Base-by-base conservation (phyloP, 257 asterid genomes). In the Parsonsia alboflavescens region DNA sequence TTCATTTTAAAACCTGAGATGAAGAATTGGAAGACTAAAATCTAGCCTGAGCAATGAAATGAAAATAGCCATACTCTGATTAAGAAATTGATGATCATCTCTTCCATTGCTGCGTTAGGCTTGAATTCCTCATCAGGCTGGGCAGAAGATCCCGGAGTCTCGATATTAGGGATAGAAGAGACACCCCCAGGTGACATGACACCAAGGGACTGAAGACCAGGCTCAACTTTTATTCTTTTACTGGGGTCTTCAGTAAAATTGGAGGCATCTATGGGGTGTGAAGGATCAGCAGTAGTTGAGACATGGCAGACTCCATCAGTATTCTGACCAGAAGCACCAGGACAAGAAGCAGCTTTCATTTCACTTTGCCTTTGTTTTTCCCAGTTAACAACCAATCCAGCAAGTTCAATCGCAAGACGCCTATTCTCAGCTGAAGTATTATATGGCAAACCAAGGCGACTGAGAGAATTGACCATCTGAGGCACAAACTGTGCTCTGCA, bases 71-170 rank as follows among this genome's bases (percentile, higher is more conserved):
- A 70, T 89, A 95, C 99, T 85, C 99, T 86, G 75, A 95, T 95
- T 30, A 95, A 96, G 82, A 95, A 95, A 81, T 95, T 95, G 87
- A 95, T 95, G 66, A 95, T 95, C 99, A 95, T 95, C 86, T 95
- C 99, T 84, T 95, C 99, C 99, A 95, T 95, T 64, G 99, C 99
- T 5, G 99, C 99, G 80, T 95, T 95, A 75, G 99, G 99, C 88
- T 95, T 95, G 84, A 95, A 95, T 80, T 95, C 99, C 82, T 95
- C 99, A 86, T 95, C 99, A 71, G 97, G 91, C 86, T 89, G 99
- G 78, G 93, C 97, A 22, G 89, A 82, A 75, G 98, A 89, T 56
- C 99, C 98, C 56, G 96, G 97, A 65, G 97, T 95, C 83, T 88
- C 98, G 69, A 95, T 86, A 79, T 87, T 95, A 77, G 99, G 93